Conservation (phyloP, 768 basidiomycete species). For the Suillus variegatus region DNA sequence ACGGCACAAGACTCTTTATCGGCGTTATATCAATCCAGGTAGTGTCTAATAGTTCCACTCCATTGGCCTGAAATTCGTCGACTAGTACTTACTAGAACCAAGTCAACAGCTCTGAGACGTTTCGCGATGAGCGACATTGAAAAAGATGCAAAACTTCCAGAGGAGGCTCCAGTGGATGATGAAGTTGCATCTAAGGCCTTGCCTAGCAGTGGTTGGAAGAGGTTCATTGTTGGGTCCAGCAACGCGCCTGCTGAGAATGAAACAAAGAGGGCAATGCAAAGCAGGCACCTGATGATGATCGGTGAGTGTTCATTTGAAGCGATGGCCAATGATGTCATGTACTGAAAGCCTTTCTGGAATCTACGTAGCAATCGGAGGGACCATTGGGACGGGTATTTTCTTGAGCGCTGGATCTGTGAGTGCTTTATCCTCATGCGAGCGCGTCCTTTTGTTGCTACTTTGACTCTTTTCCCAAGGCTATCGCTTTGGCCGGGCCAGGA, state of each 20-base stretch:
- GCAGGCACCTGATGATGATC: slow-evolving; percentile 46
- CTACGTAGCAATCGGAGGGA: slow-evolving; percentile 52
- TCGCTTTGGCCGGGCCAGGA: slow-evolving; percentile 59
- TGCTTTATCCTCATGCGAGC: neutral
- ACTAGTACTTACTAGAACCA: neutral
- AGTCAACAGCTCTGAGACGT: neutral
- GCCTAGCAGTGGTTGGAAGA: slow-evolving; percentile 19
- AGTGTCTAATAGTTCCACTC: too few relatives aligned
- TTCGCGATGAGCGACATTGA: neutral
- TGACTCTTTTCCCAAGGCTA: slow-evolving; percentile 35
- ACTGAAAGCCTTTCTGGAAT: neutral
- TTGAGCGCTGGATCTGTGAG: slow-evolving; percentile 57
- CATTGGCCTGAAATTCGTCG: neutral
- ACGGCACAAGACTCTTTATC: neutral
- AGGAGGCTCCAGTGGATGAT: neutral
- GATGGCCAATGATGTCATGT: neutral
- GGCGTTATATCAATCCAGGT: neutral
- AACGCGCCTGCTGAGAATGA: slow-evolving; percentile 20
- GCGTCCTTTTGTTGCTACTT: neutral
- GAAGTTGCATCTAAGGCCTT: neutral
- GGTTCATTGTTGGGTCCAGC: slow-evolving; percentile 19
- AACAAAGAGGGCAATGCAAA: slow-evolving; percentile 41
- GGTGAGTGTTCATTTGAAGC: slow-evolving; percentile 23
- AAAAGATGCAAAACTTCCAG: slow-evolving; percentile 1
- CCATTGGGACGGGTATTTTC: slow-evolving; percentile 63